A percentile compares a stretch with the other conserved stretches of the same genome.
Evolutionary conservation across 768 basidiomycete genomes (phyloP).

Genomic region (Fistulinella prunicolor): DNA sequence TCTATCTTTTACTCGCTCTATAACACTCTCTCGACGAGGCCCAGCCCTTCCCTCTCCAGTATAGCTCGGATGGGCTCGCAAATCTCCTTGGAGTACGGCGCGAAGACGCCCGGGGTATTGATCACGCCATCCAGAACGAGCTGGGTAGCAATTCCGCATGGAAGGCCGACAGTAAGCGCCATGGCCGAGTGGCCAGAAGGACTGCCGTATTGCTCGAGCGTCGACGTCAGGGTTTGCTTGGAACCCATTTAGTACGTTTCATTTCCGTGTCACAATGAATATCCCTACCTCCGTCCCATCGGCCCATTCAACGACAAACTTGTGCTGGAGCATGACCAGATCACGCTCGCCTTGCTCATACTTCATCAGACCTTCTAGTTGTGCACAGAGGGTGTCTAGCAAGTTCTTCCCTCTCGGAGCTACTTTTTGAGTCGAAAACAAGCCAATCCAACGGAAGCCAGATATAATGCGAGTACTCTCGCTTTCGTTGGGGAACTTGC

Average conservation of each 20-base stretch:
- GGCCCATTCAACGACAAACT: conserved; percentile 87
- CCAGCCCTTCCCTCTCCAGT: conserved; percentile 73
- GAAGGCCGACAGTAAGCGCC: conserved; percentile 89
- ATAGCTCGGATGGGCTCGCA: conserved; percentile 68
- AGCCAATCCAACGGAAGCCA: conserved; percentile 90
- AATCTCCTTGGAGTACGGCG: conserved; percentile 84
- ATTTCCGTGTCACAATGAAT: no score
- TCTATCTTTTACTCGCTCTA: no score
- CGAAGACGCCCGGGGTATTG: conserved; percentile 72
- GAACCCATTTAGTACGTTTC: no score
- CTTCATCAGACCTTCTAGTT: conserved; percentile 87
- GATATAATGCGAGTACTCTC: conserved; percentile 81
- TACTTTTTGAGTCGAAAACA: conserved; percentile 73
- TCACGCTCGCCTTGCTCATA: conserved; percentile 91
- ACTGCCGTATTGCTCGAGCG: conserved; percentile 84
- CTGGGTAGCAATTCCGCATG: conserved; percentile 92
- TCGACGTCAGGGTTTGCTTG: conserved; percentile 85
- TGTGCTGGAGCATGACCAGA: conserved; percentile 97
- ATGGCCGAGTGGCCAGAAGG: conserved; percentile 82
- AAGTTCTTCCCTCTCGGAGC: conserved; percentile 67
- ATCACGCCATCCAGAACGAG: conserved; percentile 86
- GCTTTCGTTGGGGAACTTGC: conserved; percentile 65
- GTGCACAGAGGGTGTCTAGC: conserved; percentile 91
- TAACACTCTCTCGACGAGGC: conserved; percentile 65
- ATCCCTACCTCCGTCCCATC: conserved; percentile 68